Conservation (phyloP, 768 basidiomycete genomes). For the Boletus reticuloceps region DNA sequence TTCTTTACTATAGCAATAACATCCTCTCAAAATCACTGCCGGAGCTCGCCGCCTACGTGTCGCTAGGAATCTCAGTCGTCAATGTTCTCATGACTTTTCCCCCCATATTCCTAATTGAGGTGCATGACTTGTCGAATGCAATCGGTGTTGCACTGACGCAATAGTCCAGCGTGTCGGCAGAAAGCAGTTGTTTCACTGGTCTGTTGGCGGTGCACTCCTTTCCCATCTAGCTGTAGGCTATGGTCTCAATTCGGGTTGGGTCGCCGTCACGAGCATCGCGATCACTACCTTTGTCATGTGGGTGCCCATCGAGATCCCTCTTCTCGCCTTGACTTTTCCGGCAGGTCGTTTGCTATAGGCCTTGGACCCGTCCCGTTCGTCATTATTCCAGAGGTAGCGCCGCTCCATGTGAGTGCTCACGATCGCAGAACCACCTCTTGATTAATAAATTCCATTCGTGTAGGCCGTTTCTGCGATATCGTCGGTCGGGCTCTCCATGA, state of each 20-base stretch:
- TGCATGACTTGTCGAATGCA: slow-evolving; percentile 24
- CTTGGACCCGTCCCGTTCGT: slow-evolving; percentile 93
- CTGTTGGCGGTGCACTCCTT: slow-evolving; percentile 60
- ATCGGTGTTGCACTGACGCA: slow-evolving; percentile 1
- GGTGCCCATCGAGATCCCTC: slow-evolving; percentile 21
- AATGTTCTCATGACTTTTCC: slow-evolving; percentile 78
- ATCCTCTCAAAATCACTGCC: slow-evolving; percentile 83
- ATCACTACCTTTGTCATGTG: slow-evolving; percentile 83
- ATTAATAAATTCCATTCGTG: background rate
- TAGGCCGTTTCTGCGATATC: slow-evolving; percentile 82
- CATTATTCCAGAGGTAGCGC: slow-evolving; percentile 87
- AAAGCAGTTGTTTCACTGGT: slow-evolving; percentile 62
- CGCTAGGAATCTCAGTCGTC: slow-evolving; percentile 78
- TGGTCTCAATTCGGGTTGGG: slow-evolving; percentile 61
- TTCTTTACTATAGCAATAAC: slow-evolving; percentile 88
- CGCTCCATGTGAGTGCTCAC: slow-evolving; percentile 56
- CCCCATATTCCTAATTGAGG: slow-evolving; percentile 85
- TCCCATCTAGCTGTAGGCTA: slow-evolving; percentile 69
- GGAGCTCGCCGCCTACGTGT: slow-evolving; percentile 75
- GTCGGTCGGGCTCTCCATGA: slow-evolving; percentile 68
- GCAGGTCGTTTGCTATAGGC: slow-evolving; percentile 83
- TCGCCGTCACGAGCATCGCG: slow-evolving; percentile 64
- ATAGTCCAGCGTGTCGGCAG: slow-evolving; percentile 64
- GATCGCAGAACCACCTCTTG: background rate
- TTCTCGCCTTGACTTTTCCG: slow-evolving; percentile 1